These are phyloP conservation scores for Termitomyces sp. DNA, from an alignment of 768 basidiomycete species.

Conservation along the genomic window DNA sequence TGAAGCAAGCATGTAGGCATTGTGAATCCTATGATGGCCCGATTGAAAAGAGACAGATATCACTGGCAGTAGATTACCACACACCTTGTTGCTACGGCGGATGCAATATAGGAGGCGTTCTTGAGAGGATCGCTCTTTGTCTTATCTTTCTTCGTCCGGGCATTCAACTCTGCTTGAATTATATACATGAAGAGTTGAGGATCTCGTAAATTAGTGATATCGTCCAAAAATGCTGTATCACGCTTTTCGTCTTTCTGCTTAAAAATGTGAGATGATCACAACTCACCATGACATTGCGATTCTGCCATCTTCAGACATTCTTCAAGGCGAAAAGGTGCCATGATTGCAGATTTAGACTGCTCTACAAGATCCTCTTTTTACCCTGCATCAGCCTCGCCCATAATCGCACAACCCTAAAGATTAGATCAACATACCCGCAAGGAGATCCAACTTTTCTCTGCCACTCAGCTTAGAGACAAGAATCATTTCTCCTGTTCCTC, in stretches of 20 bases:
- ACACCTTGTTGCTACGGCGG: slow-evolving; percentile 58
- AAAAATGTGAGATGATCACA: neutral
- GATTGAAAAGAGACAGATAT: neutral
- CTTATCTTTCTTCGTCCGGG: slow-evolving; percentile 42
- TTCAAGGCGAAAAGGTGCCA: slow-evolving; percentile 64
- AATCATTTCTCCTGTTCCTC: slow-evolving; percentile 68
- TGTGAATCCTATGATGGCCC: slow-evolving; percentile 62
- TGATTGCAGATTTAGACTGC: slow-evolving; percentile 55
- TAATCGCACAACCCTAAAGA: neutral
- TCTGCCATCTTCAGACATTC: slow-evolving; percentile 66
- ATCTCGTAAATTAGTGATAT: slow-evolving; percentile 67
- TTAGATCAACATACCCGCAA: slow-evolving; percentile 54
- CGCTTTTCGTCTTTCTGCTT: neutral
- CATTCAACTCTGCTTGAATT: slow-evolving; percentile 55
- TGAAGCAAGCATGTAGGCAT: slow-evolving; percentile 78
- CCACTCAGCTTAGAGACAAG: slow-evolving; percentile 62
- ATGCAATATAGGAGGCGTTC: slow-evolving; percentile 54
- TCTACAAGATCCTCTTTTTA: slow-evolving; percentile 64
- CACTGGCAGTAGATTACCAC: neutral
- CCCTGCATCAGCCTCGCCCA: slow-evolving; percentile 4
- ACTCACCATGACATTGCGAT: slow-evolving; percentile 68
- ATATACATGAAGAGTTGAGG: slow-evolving; percentile 57
- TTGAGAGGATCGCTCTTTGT: slow-evolving; percentile 28
- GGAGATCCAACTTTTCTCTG: slow-evolving; percentile 75
- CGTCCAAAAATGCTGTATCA: slow-evolving; percentile 60